A percentile compares a stretch with the other conserved stretches of the same genome.
These are phyloP conservation scores for Solanum medicagineum DNA, from an alignment of 257 asterid species.

Conservation along the genomic window DNA sequence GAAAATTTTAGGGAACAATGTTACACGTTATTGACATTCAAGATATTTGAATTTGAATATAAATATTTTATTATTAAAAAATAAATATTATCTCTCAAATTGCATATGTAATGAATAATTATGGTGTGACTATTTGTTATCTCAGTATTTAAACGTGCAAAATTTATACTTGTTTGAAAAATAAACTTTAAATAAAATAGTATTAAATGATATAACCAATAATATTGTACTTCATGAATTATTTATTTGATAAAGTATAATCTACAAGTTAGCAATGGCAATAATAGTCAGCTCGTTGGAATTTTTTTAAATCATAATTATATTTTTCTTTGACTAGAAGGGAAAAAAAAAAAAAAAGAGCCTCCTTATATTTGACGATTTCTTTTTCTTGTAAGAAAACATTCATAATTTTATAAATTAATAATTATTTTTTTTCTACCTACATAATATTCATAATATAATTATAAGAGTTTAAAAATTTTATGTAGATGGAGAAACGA, in stretches of 20 bases:
- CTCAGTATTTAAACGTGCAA: neutral
- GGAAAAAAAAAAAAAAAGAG: too few relatives aligned
- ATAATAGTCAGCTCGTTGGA: neutral
- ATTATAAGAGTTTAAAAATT: too few relatives aligned
- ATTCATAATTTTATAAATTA: too few relatives aligned
- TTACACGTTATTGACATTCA: neutral
- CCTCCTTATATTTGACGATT: too few relatives aligned
- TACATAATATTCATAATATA: too few relatives aligned
- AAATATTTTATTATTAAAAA: neutral
- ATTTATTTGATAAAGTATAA: neutral
- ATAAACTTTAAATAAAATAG: neutral
- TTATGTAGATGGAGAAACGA: too few relatives aligned
- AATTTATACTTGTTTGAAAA: too few relatives aligned
- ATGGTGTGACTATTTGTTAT: neutral
- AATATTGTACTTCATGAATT: neutral
- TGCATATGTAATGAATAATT: neutral
- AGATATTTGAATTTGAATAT: neutral
- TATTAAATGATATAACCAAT: neutral
- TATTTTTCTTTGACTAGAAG: too few relatives aligned
- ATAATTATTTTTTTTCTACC: too few relatives aligned
- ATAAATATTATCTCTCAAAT: neutral
- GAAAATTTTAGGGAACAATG: neutral
- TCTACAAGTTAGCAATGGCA: neutral
- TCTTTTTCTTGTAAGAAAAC: too few relatives aligned
- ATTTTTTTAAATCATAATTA: too few relatives aligned